A percentile compares a stretch with the other conserved stretches of the same genome.
Evolutionary conservation across 768 basidiomycete species (phyloP).

Genomic region (Pilatotrama ljubarskyi): DNA sequence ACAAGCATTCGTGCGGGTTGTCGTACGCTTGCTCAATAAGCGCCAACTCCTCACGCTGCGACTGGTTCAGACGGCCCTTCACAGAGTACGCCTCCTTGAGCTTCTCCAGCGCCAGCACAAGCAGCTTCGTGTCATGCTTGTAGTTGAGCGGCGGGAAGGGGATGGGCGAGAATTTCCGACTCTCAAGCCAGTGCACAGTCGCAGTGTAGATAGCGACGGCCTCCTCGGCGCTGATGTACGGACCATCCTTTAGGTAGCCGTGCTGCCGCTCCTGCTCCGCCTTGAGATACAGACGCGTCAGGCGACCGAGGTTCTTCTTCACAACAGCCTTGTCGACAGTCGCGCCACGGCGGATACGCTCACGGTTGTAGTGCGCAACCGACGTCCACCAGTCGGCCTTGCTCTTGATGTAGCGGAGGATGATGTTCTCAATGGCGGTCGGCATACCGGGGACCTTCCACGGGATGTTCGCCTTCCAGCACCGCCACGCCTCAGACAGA

Average conservation of each 20-base stretch:
- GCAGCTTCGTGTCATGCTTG: constrained; percentile 97
- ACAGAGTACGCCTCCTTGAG: constrained; percentile 99
- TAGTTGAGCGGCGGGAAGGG: constrained; percentile 99
- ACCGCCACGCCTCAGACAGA: constrained; percentile 97
- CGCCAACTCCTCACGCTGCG: constrained; percentile 96
- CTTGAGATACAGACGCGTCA: constrained; percentile 96
- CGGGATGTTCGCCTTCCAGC: constrained; percentile 96
- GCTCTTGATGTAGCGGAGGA: constrained; percentile 97
- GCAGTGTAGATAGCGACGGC: constrained; percentile 99
- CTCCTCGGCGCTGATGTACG: constrained; percentile 98
- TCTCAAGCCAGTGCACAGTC: constrained; percentile 98
- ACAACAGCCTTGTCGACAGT: constrained; percentile 98
- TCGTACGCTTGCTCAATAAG: constrained; percentile 99
- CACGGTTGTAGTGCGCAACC: constrained; percentile 97
- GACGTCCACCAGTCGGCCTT: constrained; percentile 99
- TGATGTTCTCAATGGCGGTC: constrained; percentile 98
- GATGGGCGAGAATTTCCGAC: constrained; percentile 96
- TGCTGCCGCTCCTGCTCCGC: constrained; percentile 99
- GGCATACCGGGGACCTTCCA: constrained; percentile 99
- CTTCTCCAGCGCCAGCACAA: constrained; percentile 96
- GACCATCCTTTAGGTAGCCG: constrained; percentile 98
- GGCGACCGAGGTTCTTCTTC: constrained; percentile 97
- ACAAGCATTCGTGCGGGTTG: constrained; percentile 98
- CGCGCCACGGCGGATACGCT: constrained; percentile 94
- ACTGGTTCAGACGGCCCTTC: constrained; percentile 95